phyloP scores from a whole-genome alignment of 495 filamentous ascomycete species.

The Podospora conica region DNA sequence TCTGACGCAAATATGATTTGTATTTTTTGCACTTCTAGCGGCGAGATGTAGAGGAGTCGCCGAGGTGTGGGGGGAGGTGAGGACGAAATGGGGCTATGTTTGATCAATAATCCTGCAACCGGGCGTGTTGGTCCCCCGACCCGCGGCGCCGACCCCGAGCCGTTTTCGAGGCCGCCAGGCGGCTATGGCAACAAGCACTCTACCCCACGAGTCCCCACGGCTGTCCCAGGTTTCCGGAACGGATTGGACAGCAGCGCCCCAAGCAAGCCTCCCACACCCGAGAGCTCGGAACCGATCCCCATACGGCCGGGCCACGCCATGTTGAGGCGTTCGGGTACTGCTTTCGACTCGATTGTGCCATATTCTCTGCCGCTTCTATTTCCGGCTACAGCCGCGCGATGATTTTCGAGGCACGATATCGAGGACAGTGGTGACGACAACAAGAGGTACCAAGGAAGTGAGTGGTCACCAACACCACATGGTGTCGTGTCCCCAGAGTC shows the following conservation, averaged over 20 bases:
- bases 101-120: background rate
- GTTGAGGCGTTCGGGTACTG: background rate
- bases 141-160: conserved; percentile 8
- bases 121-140: background rate
- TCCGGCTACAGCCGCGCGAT: background rate
- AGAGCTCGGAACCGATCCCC: conserved; percentile 4
- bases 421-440: background rate
- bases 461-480: background rate
- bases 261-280: background rate
- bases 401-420: background rate
- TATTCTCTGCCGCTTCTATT: background rate
- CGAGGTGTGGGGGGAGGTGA: background rate
- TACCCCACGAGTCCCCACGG: background rate
- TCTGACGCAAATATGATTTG: background rate
- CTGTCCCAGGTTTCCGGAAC: background rate
- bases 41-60: background rate
- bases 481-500: background rate
- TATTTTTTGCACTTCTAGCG: background rate
- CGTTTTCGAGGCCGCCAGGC: conserved; percentile 19
- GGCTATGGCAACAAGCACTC: conserved; percentile 18
- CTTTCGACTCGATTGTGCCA: background rate
- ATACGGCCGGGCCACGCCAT: background rate
- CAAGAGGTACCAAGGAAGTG: background rate
- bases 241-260: conserved; percentile 2
- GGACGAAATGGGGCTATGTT: background rate